These are phyloP conservation scores for Kodamaea hsintzibuensis DNA, from an alignment of 805 yeast genomes.

Conservation along the genomic window DNA sequence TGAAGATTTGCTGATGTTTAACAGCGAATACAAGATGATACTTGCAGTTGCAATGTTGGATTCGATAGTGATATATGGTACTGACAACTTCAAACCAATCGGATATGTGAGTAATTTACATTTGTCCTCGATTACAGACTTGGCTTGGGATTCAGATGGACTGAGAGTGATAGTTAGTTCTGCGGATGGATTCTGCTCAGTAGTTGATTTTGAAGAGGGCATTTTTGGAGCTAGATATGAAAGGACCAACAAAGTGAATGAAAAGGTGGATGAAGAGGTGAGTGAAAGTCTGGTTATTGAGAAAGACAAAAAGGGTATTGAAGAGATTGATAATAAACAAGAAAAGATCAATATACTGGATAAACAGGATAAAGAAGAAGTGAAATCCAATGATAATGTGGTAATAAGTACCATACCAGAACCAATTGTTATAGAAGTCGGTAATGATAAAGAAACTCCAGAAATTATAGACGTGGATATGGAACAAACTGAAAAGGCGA, in stretches of 20 bases:
- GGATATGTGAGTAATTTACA: constrained; percentile 80
- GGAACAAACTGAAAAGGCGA: background rate
- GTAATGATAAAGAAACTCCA: background rate
- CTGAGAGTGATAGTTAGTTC: constrained; percentile 68
- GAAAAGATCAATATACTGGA: constrained; percentile 1
- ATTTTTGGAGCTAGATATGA: constrained; percentile 51
- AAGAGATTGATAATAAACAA: too few relatives aligned
- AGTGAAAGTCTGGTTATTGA: too few relatives aligned
- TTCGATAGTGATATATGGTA: constrained; percentile 78
- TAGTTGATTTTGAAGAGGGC: constrained; percentile 51
- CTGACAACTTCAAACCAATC: constrained; percentile 66
- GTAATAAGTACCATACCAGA: background rate
- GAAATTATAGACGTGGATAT: background rate
- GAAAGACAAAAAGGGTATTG: too few relatives aligned
- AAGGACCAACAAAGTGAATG: background rate
- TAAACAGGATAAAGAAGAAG: constrained; percentile 17
- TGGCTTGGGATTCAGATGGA: constrained; percentile 85
- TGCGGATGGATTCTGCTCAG: constrained; percentile 91
- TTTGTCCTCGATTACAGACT: constrained; percentile 84
- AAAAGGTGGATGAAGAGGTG: too few relatives aligned
- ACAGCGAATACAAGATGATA: constrained; percentile 74
- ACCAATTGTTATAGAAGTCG: background rate
- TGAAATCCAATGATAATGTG: background rate
- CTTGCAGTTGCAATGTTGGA: constrained; percentile 95
- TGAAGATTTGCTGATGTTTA: constrained; percentile 37